Conservation (phyloP, 2,329 filamentous ascomycete species). For the Pseudogymnoascus sp. region DNA sequence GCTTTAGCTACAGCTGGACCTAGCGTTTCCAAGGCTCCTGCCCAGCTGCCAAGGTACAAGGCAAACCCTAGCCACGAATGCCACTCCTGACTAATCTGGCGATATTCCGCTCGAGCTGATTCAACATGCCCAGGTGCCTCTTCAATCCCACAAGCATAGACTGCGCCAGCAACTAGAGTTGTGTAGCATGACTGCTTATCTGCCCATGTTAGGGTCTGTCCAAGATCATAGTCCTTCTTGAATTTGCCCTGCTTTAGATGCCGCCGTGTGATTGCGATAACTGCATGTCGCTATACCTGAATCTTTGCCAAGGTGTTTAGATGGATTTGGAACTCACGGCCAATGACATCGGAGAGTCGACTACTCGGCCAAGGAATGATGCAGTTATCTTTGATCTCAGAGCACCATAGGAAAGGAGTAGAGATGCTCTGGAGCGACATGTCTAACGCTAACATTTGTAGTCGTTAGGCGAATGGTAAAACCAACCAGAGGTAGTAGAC, state of each 20-base stretch:
- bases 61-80: background rate
- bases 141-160: background rate
- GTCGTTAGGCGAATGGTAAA: no score
- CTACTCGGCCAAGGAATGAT: background rate
- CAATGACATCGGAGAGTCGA: background rate
- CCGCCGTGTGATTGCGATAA: background rate
- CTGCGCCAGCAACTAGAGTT: background rate
- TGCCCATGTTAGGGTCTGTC: background rate
- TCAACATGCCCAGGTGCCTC: background rate
- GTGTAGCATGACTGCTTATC: background rate
- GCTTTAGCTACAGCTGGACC: no score
- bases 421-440: no score
- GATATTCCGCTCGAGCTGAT: background rate
- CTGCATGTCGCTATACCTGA: background rate
- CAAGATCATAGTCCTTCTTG: background rate
- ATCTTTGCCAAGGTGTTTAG: background rate
- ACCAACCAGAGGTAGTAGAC: conserved; percentile 11
- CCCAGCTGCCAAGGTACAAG: no score
- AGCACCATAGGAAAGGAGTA: no score
- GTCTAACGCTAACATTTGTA: no score
- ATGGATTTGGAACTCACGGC: background rate
- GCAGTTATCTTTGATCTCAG: no score
- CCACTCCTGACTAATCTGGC: background rate
- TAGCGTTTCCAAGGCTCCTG: no score
- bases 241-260: background rate